Evolutionary conservation across 2,329 filamentous ascomycete genomes (phyloP).

Genomic region (Emmonsiellopsis sp.): DNA sequence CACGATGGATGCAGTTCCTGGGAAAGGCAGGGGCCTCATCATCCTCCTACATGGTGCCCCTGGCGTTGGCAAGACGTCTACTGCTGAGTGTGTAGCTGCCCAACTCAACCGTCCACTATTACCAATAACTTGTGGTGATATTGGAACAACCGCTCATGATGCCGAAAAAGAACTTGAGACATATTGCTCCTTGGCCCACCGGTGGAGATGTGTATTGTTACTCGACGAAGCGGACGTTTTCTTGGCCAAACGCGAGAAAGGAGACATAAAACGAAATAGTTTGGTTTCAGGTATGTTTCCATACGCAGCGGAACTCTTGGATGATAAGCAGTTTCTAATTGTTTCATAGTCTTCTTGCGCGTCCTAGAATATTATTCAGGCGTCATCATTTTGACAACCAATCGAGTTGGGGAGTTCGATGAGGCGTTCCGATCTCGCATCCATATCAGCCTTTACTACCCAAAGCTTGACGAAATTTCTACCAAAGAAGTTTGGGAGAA

Average conservation of each 20-base stretch:
- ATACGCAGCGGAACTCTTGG: background rate
- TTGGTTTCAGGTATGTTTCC: slow-evolving; percentile 25
- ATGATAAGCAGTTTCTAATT: background rate
- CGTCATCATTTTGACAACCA: slow-evolving; percentile 43
- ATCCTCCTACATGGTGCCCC: slow-evolving; percentile 17
- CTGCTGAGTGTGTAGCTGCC: slow-evolving; percentile 15
- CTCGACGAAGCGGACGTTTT: slow-evolving; percentile 39
- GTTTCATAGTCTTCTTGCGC: slow-evolving; percentile 33
- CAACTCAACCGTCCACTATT: slow-evolving; percentile 13
- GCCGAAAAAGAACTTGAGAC: slow-evolving; percentile 21
- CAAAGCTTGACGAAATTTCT: slow-evolving; percentile 12
- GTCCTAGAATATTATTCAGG: slow-evolving; percentile 41
- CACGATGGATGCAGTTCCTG: slow-evolving; percentile 1
- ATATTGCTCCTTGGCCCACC: slow-evolving; percentile 16
- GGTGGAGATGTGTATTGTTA: slow-evolving; percentile 31
- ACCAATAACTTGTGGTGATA: slow-evolving; percentile 32
- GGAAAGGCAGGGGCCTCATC: slow-evolving; percentile 16
- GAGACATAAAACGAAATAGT: slow-evolving; percentile 31
- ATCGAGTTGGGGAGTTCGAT: slow-evolving; percentile 40
- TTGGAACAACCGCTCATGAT: slow-evolving; percentile 34
- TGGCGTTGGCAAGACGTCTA: slow-evolving; percentile 17
- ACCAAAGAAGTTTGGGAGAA: slow-evolving; percentile 15
- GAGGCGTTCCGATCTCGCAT: slow-evolving; percentile 43
- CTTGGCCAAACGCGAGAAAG: slow-evolving; percentile 24
- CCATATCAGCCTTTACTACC: slow-evolving; percentile 37